Percentiles rank a stretch among this genome's conserved stretches.
Conservation (phyloP, 257 asterid species). For the Solanum tacnaense region DNA sequence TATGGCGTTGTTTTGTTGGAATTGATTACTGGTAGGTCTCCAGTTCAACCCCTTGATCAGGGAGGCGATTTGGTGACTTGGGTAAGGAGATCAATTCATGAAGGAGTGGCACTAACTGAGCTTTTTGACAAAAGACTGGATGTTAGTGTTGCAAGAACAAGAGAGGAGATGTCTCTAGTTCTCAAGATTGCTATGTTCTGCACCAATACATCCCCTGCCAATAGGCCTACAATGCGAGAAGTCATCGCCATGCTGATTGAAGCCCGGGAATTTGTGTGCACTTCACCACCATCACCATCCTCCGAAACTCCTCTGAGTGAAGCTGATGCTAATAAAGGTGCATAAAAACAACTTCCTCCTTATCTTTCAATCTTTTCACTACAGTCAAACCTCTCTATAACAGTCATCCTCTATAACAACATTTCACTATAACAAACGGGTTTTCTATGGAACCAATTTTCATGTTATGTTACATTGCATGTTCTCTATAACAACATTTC, state of each 20-base stretch:
- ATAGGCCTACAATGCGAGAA: conserved; percentile 78
- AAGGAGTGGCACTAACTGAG: conserved; percentile 23
- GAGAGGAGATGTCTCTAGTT: conserved; percentile 63
- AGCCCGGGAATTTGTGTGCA: conserved; percentile 36
- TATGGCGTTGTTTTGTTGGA: conserved; percentile 78
- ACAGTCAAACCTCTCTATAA: background rate
- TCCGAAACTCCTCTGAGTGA: conserved; percentile 64
- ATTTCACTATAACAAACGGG: background rate
- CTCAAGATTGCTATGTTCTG: conserved; percentile 80
- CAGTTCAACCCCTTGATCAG: conserved; percentile 74
- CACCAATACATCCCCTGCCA: conserved; percentile 66
- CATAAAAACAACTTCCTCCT: background rate
- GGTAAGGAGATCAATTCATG: conserved; percentile 52
- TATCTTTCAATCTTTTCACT: background rate
- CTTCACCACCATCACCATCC: conserved; percentile 41
- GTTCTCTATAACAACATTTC: background rate
- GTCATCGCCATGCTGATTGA: conserved; percentile 67
- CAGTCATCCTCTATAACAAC: background rate
- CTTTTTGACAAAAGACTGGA: conserved; percentile 59
- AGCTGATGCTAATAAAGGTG: conserved; percentile 26
- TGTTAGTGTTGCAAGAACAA: conserved; percentile 33
- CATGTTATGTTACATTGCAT: background rate
- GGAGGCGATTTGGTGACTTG: conserved; percentile 78
- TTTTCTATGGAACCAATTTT: background rate
- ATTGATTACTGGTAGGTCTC: conserved; percentile 65